phyloP scores from a whole-genome alignment of 768 basidiomycete genomes.

The Asterophora lycoperdoides region DNA sequence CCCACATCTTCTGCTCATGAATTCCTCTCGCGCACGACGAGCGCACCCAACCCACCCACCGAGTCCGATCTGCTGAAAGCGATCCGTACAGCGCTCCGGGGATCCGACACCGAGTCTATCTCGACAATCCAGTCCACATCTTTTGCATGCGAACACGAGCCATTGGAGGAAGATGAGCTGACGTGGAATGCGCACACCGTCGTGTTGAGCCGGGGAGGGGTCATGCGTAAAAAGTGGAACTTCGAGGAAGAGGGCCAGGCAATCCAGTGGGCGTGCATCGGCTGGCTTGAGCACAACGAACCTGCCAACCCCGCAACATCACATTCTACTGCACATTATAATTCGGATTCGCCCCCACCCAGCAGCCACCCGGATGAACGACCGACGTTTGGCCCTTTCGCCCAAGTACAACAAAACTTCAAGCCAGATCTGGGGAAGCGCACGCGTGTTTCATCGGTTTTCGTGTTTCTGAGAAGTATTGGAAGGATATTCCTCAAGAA shows the following conservation, averaged over 20 bases:
- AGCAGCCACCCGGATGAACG: slow-evolving; percentile 22
- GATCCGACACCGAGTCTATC: slow-evolving; percentile 41
- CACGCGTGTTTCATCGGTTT: slow-evolving; percentile 54
- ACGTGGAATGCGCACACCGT: slow-evolving; percentile 66
- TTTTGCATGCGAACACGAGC: slow-evolving; percentile 35
- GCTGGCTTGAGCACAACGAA: slow-evolving; percentile 54
- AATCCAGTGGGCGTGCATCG: slow-evolving; percentile 79
- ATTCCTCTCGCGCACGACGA: slow-evolving; percentile 32
- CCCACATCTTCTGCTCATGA: slow-evolving; percentile 40
- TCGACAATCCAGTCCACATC: slow-evolving; percentile 39
- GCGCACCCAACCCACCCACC: slow-evolving; percentile 15
- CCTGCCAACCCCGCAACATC: slow-evolving; percentile 23
- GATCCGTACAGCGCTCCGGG: slow-evolving; percentile 57
- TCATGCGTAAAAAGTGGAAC: slow-evolving; percentile 70
- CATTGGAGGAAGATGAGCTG: slow-evolving; percentile 57
- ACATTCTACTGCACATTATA: slow-evolving; percentile 27
- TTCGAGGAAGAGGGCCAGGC: slow-evolving; percentile 67
- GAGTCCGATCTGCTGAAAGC: slow-evolving; percentile 48
- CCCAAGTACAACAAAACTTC: slow-evolving; percentile 37
- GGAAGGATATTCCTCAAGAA: slow-evolving; percentile 68
- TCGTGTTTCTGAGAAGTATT: slow-evolving; percentile 73
- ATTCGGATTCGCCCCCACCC: slow-evolving; percentile 27
- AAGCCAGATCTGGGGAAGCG: slow-evolving; percentile 32
- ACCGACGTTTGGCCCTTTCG: slow-evolving; percentile 55
- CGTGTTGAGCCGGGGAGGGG: slow-evolving; percentile 60